These are phyloP conservation scores for Neonectria hederae DNA, from an alignment of 2,329 filamentous ascomycete genomes.

Conservation along the genomic window DNA sequence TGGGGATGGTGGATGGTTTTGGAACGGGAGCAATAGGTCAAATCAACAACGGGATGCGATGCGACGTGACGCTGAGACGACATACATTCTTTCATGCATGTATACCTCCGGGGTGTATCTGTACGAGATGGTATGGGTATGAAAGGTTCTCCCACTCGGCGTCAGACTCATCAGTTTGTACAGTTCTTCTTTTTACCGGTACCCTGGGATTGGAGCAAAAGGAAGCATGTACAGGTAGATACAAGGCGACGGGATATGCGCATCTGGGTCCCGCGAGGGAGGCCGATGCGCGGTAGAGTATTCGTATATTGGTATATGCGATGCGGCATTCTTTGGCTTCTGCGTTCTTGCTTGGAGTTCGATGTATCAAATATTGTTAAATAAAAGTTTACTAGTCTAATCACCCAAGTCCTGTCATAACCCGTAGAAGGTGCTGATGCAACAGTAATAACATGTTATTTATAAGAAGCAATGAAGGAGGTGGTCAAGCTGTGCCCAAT, in stretches of 20 bases:
- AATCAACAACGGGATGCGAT: not conserved
- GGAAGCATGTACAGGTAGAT: conserved; percentile 24
- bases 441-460: not conserved
- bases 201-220: conserved; percentile 7
- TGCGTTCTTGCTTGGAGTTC: conserved; percentile 2
- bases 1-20: conserved; percentile 11
- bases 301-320: conserved; percentile 10
- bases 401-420: not conserved
- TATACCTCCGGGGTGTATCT: not conserved
- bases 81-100: not conserved
- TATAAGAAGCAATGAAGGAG: no score
- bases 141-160: not conserved
- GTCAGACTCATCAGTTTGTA: conserved; percentile 1
- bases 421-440: not conserved
- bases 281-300: conserved; percentile 18
- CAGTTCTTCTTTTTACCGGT: conserved; percentile 6
- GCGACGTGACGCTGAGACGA: not conserved
- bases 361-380: conserved; percentile 15
- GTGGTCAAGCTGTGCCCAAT: no score
- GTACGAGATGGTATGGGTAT: not conserved
- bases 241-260: conserved; percentile 14
- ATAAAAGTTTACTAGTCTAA: not conserved
- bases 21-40: conserved; percentile 14
- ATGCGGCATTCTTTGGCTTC: conserved; percentile 11
- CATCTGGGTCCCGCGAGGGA: conserved; percentile 23